Evolutionary conservation across 371 early-diverging fungal species (phyloP), one percentile per base, ranked within the genome.

Genomic region (Mortierella sp.): DNA sequence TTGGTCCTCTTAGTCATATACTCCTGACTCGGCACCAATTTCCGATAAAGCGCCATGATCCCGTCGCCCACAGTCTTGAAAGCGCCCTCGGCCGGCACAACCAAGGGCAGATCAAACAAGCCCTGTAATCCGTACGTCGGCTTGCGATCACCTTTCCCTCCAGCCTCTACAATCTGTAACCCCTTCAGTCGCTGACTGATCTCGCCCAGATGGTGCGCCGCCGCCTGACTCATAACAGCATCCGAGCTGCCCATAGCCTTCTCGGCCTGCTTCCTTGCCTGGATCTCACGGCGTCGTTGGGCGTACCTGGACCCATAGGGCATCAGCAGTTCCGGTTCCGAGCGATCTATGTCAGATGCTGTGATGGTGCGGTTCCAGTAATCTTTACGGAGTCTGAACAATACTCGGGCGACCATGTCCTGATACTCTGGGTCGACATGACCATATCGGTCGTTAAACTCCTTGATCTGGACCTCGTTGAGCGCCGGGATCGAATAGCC

Each of bases 91-190:
- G 44, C 46, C 14, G 78, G 75, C 7, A 71, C 70, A 1, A 80
- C 72, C 41, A 75, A 27, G 0, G 75, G 72, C 0, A 83, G 77
- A 11, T 44, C 46, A 29, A 76, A 12, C 12, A 65, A 56, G 7
- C 83, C 83, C 32, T 75, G 80, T 35, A 83, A 44, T 2, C 80
- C 77, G 75, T 70, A 83, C 0, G 84, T 83, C 6, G 38, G 27
- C 29, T 21, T 74, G 8, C 12, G 10, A 56, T 21, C 65, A 35
- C 21, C 63, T 18, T 16, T 35, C 10, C 48, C 48, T 46, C 35
- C 12, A 0, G 18, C 3, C 10, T 68, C 72, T 3, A 16, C n/a
- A 44, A 80, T 70, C 49, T 55, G 32, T 14, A 83, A 70, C 8
- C 84, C 80, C 2, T 32, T 11, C 43, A 83, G 21, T 24, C 29